Percentiles rank a stretch among this genome's conserved stretches.
These are phyloP conservation scores for Dipteronia sinensis DNA, from an alignment of 345 rosid genomes.

Conservation along the genomic window DNA sequence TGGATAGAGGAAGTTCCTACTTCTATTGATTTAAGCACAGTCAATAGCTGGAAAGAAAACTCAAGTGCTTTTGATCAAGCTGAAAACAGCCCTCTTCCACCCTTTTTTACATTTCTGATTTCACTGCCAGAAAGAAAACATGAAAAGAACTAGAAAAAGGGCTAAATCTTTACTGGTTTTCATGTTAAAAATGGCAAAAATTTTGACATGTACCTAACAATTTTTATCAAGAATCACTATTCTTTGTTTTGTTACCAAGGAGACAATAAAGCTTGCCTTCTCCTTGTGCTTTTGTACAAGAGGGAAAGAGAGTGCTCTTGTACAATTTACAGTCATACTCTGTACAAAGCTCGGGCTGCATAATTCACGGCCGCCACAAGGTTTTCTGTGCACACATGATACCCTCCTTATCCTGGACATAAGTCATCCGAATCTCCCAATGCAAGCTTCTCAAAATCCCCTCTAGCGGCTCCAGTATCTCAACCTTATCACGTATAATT, in stretches of 20 bases:
- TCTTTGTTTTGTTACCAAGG: not conserved
- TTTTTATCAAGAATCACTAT: conserved; percentile 15
- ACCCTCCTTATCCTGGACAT: conserved; percentile 79
- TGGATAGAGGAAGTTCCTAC: too few species aligned
- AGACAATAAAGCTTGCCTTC: too few species aligned
- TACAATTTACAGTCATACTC: conserved; percentile 1
- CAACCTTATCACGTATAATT: conserved; percentile 78
- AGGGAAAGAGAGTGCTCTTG: not conserved
- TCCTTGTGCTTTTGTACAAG: too few species aligned
- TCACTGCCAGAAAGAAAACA: not conserved
- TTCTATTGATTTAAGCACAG: not conserved
- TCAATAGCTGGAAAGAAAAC: not conserved
- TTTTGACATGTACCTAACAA: not conserved
- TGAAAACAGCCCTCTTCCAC: too few species aligned
- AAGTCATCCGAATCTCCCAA: conserved; percentile 94
- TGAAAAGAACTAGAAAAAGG: not conserved
- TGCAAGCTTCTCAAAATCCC: conserved; percentile 72
- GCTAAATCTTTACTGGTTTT: not conserved
- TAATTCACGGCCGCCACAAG: conserved; percentile 73
- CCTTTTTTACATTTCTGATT: not conserved
- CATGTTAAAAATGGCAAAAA: not conserved
- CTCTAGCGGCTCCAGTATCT: conserved; percentile 73
- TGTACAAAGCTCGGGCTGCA: not conserved
- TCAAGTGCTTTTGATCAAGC: not conserved
- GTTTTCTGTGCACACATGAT: conserved; percentile 84